Conservation (phyloP, 371 early-diverging fungal genomes). For the Mortierella sp. region DNA sequence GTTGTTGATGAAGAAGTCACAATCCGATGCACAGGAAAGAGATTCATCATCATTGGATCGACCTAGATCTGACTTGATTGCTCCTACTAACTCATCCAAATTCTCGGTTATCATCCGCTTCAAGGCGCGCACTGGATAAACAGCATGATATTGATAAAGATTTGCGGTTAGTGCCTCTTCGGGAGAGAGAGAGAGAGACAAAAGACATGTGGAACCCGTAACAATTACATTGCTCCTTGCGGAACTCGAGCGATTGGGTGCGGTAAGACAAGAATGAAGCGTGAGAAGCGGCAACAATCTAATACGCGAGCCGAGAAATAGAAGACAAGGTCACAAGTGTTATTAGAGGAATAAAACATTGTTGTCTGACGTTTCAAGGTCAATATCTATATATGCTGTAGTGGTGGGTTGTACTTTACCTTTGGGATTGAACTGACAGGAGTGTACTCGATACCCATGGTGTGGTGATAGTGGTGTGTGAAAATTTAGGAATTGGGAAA, state of each 20-base stretch:
- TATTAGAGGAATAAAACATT: not conserved
- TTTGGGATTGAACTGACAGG: constrained; percentile 28
- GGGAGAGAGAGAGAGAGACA: too few relatives aligned
- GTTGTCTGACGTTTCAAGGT: not conserved
- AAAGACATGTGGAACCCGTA: not conserved
- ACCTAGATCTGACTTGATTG: constrained; percentile 65
- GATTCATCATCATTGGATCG: constrained; percentile 59
- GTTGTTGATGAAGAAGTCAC: constrained; percentile 61
- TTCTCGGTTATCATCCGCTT: constrained; percentile 63
- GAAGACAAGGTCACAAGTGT: not conserved
- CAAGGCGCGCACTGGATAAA: constrained; percentile 61
- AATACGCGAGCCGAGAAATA: constrained; percentile 3
- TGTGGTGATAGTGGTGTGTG: not conserved
- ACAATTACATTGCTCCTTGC: constrained; percentile 51
- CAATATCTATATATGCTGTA: not conserved
- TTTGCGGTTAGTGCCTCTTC: not conserved
- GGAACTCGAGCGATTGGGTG: constrained; percentile 46
- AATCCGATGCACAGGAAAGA: constrained; percentile 58
- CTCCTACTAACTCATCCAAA: constrained; percentile 58
- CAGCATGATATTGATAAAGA: not conserved
- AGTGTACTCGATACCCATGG: constrained; percentile 21
- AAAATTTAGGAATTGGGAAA: not conserved
- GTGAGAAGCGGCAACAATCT: constrained; percentile 39
- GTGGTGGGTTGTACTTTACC: constrained; percentile 8
- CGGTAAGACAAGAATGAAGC: constrained; percentile 33